Evolutionary conservation across 2,329 filamentous ascomycete genomes (phyloP).

Genomic region (Grosmannia clavigera): DNA sequence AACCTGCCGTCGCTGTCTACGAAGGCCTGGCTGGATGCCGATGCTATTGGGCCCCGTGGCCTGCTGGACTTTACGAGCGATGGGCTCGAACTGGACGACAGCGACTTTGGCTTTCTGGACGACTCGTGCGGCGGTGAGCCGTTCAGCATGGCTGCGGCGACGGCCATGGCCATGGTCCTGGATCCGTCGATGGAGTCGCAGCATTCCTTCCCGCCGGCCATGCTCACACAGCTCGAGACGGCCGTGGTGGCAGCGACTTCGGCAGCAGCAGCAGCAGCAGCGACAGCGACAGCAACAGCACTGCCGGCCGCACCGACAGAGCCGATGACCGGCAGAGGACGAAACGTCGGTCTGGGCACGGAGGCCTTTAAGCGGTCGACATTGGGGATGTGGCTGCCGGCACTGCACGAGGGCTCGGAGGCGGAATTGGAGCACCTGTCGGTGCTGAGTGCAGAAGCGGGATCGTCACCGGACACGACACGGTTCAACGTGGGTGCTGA

Average conservation of each 20-base stretch:
- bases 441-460: conserved; percentile 26
- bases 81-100: conserved; percentile 36
- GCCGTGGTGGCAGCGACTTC: background rate
- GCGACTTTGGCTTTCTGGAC: conserved; percentile 38
- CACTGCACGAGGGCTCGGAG: conserved; percentile 30
- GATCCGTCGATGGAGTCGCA: background rate
- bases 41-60: conserved; percentile 26
- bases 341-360: conserved; percentile 20
- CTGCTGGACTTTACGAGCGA: conserved; percentile 39
- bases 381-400: conserved; percentile 40
- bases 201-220: background rate
- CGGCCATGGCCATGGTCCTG: background rate
- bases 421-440: conserved; percentile 33
- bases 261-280: background rate
- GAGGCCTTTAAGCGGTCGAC: conserved; percentile 35
- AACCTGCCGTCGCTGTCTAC: conserved; percentile 16
- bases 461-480: conserved; percentile 17
- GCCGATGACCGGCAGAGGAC: background rate
- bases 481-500: conserved; percentile 23
- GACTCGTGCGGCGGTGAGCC: conserved; percentile 32
- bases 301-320: background rate
- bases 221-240: background rate
- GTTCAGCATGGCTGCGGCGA: conserved; percentile 14
- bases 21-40: conserved; percentile 15
- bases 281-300: background rate